These are phyloP conservation scores for Coemansia sp. DNA, from an alignment of 192 early-diverging fungal species.

Conservation along the genomic window DNA sequence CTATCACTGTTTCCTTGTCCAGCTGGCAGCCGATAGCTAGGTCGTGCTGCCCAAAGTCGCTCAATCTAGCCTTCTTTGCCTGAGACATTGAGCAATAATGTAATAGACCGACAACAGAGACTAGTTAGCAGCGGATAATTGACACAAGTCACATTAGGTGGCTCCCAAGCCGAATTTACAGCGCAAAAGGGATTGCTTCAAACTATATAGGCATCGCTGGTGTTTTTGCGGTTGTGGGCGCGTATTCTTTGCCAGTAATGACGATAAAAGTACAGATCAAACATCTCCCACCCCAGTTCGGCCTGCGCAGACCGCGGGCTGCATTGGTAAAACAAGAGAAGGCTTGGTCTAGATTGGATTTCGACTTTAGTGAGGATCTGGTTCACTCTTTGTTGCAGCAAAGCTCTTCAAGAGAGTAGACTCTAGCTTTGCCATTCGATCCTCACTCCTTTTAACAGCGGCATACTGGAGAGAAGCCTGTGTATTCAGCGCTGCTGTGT, in stretches of 20 bases:
- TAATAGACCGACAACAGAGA: neutral
- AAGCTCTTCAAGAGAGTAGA: neutral
- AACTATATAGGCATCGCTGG: no score
- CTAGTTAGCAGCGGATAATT: no score
- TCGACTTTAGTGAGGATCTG: neutral
- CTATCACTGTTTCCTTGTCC: conserved; percentile 1
- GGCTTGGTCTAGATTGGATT: no score
- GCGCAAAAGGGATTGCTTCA: no score
- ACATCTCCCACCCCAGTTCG: no score
- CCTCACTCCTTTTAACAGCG: neutral
- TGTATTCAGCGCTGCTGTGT: neutral
- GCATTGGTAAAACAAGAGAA: no score
- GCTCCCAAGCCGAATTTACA: no score
- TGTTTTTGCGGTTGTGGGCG: no score
- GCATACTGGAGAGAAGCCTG: neutral
- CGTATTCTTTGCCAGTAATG: no score
- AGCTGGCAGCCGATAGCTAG: neutral
- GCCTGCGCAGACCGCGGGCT: no score
- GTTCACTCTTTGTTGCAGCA: neutral
- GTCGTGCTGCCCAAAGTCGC: neutral
- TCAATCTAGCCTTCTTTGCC: neutral
- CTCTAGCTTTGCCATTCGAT: neutral
- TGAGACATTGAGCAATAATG: neutral
- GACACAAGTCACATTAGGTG: no score
- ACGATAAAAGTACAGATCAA: no score